Conservation (phyloP, 441 rosid genomes). For the Arabidopsis lyrata region DNA sequence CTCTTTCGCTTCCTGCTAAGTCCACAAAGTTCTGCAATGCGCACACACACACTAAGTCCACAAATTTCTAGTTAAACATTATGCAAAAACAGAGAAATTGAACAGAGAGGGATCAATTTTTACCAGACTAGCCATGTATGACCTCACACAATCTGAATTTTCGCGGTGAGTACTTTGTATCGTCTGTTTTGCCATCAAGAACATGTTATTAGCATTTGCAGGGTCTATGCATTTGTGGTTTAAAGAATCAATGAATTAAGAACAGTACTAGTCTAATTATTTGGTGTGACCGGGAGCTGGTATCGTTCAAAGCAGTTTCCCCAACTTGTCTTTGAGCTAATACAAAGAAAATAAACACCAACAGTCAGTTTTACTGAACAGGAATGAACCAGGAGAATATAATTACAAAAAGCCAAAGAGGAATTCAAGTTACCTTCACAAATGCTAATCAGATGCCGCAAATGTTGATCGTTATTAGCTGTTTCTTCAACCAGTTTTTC, state of each 20-base stretch:
- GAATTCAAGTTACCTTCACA: constrained; percentile 79
- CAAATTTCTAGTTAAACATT: not conserved
- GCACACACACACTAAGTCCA: constrained; percentile 33
- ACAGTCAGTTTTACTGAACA: constrained; percentile 25
- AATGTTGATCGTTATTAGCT: constrained; percentile 78
- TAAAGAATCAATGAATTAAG: constrained; percentile 17
- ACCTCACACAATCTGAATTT: constrained; percentile 93
- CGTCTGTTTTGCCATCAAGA: constrained; percentile 60
- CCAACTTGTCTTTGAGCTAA: constrained; percentile 99
- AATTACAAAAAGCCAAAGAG: constrained; percentile 20
- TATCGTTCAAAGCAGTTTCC: constrained; percentile 96
- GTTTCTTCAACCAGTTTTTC: constrained; percentile 95
- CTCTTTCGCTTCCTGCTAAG: constrained; percentile 99
- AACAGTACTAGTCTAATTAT: constrained; percentile 87
- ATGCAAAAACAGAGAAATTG: not conserved
- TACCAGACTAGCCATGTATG: constrained; percentile 97
- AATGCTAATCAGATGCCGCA: constrained; percentile 78
- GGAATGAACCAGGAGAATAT: constrained; percentile 2
- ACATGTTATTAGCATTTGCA: constrained; percentile 34
- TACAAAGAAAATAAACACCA: constrained; percentile 25
- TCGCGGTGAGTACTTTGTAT: constrained; percentile 93
- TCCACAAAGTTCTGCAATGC: constrained; percentile 91
- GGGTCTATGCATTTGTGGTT: not conserved
- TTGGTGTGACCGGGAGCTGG: constrained; percentile 96
- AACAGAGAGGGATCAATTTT: constrained; percentile 22